phyloP scores from a whole-genome alignment of 2,329 filamentous ascomycete species.

The Scortechinia acanthostroma region DNA sequence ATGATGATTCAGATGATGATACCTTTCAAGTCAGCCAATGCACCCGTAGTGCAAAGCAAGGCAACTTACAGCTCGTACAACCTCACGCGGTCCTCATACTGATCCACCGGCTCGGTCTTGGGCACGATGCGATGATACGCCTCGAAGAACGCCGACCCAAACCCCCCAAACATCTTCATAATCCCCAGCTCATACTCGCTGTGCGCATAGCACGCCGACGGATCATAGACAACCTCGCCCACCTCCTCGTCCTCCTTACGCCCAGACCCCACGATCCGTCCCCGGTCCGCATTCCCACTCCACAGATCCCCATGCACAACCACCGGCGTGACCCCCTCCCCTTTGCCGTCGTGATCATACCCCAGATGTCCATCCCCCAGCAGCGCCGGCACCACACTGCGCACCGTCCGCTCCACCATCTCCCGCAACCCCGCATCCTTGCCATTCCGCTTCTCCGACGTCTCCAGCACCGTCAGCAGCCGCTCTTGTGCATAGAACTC shows the following conservation, averaged over 20 bases:
- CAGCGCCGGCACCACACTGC: slow-evolving; percentile 67
- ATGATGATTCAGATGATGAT: slow-evolving; percentile 86
- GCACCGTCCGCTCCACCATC: slow-evolving; percentile 58
- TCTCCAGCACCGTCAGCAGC: slow-evolving; percentile 55
- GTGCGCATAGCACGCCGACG: slow-evolving; percentile 76
- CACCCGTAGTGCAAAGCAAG: slow-evolving; percentile 2
- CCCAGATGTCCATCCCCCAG: slow-evolving; percentile 63
- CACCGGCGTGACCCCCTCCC: slow-evolving; percentile 62
- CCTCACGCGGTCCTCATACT: slow-evolving; percentile 76
- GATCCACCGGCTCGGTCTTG: slow-evolving; percentile 71
- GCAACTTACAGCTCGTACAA: slow-evolving; percentile 74
- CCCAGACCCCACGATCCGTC: slow-evolving; percentile 41
- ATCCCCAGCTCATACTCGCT: slow-evolving; percentile 87
- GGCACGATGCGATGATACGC: slow-evolving; percentile 73
- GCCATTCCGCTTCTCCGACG: slow-evolving; percentile 54
- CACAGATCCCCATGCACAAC: slow-evolving; percentile 89
- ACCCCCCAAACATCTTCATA: slow-evolving; percentile 95
- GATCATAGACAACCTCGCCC: slow-evolving; percentile 71
- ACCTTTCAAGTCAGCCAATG: slow-evolving; percentile 33
- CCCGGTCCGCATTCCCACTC: slow-evolving; percentile 74
- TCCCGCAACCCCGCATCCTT: slow-evolving; percentile 50
- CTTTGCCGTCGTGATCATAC: slow-evolving; percentile 26
- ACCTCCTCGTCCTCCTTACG: slow-evolving; percentile 39
- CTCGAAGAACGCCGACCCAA: slow-evolving; percentile 62
- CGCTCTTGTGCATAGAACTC: slow-evolving; percentile 78